Conservation (phyloP, 2,329 filamentous ascomycete species). For the Neocucurbitaria cava region DNA sequence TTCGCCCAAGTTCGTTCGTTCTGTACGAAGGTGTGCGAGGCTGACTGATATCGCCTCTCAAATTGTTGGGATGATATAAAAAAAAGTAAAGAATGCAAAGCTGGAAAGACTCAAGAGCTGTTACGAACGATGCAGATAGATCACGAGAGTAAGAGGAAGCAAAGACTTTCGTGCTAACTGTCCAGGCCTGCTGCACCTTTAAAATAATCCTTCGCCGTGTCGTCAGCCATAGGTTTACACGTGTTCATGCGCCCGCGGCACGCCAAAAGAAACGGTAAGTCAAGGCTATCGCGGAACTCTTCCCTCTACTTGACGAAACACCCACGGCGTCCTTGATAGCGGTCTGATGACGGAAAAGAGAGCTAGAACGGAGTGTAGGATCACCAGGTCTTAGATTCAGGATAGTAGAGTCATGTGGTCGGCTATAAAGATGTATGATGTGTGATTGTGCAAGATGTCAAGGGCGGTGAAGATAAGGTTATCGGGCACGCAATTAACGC, state of each 20-base stretch:
- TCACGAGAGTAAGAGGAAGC: too few species aligned
- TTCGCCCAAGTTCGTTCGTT: too few species aligned
- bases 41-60: neutral
- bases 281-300: too few species aligned
- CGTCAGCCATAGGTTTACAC: slow-evolving; percentile 8
- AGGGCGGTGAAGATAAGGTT: slow-evolving; percentile 35
- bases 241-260: slow-evolving; percentile 11
- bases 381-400: neutral
- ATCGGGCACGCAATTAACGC: slow-evolving; percentile 26
- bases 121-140: too few species aligned
- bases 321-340: too few species aligned
- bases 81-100: neutral
- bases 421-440: neutral
- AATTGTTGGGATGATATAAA: neutral
- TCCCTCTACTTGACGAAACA: too few species aligned
- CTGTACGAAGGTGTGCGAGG: too few species aligned
- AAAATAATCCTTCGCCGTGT: neutral
- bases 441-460: neutral
- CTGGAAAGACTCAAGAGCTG: neutral
- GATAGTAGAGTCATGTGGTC: neutral
- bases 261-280: neutral
- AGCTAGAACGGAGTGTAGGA: neutral
- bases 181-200: neutral
- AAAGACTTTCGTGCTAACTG: too few species aligned
- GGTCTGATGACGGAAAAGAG: neutral